Evolutionary conservation across 352 stramenopile genomes (phyloP).

Genomic region (Aphanomyces cochlioides): DNA sequence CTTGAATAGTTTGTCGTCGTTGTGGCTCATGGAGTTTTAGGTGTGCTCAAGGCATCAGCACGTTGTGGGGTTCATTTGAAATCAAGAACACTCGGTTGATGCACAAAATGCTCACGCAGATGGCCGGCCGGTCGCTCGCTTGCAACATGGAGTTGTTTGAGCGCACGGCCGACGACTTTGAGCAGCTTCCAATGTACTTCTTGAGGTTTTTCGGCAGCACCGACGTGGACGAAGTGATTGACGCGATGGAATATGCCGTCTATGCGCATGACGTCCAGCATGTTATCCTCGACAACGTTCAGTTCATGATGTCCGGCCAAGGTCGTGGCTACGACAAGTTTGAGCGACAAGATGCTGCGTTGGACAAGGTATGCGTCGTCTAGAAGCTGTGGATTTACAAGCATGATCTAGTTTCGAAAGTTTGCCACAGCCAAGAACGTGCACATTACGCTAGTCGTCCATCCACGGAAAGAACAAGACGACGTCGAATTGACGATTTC

Average conservation of each 20-base stretch:
- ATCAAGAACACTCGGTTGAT: conserved; percentile 98
- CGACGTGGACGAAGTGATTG: conserved; percentile 92
- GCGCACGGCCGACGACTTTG: conserved; percentile 83
- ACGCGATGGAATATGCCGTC: conserved; percentile 98
- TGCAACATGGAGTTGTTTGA: conserved; percentile 79
- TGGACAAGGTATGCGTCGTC: conserved; percentile 82
- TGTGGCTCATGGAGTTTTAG: conserved; percentile 43
- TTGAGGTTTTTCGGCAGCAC: conserved; percentile 98
- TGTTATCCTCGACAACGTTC: conserved; percentile 99
- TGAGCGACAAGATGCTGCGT: conserved; percentile 88
- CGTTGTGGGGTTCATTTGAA: conserved; percentile 99
- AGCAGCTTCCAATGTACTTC: conserved; percentile 96
- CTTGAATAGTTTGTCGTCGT: background rate
- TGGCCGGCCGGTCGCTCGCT: conserved; percentile 63
- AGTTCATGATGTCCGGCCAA: conserved; percentile 98
- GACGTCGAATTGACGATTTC: conserved; percentile 88
- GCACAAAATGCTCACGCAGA: conserved; percentile 97
- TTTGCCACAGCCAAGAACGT: conserved; percentile 98
- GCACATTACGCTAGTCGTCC: conserved; percentile 98
- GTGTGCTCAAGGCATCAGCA: conserved; percentile 95
- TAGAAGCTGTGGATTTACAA: conserved; percentile 26
- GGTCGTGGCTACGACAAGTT: conserved; percentile 85
- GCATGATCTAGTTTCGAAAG: conserved; percentile 67
- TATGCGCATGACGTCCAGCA: conserved; percentile 98
- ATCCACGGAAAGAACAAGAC: conserved; percentile 98